Percentiles rank a stretch among this genome's conserved stretches.
Evolutionary conservation across 306 rosid species (phyloP).

Genomic region (Elaeagnus macrophylla): DNA sequence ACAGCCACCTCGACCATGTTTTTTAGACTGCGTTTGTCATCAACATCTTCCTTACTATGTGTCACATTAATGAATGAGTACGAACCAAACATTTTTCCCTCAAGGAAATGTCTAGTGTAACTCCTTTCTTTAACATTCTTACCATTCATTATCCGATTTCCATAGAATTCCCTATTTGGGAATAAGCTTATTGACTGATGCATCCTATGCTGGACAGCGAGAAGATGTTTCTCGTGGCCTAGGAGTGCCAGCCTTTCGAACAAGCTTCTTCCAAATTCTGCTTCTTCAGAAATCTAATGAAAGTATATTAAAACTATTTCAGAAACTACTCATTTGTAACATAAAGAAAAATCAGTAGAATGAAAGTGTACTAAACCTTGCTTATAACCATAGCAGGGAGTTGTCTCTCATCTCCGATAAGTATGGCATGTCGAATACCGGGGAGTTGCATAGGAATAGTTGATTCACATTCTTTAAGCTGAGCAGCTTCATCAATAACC

Average conservation of each 20-base stretch:
- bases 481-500: slow-evolving; percentile 45
- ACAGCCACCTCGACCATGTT: slow-evolving; percentile 43
- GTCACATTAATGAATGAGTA: slow-evolving; percentile 27
- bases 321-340: background rate
- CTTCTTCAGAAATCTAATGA: slow-evolving; percentile 14
- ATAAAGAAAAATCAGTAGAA: background rate
- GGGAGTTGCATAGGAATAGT: slow-evolving; percentile 34
- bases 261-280: slow-evolving; percentile 34
- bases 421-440: slow-evolving; percentile 28
- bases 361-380: slow-evolving; percentile 18
- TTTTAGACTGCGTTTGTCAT: slow-evolving; percentile 10
- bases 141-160: slow-evolving; percentile 12
- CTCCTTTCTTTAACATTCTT: slow-evolving; percentile 13
- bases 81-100: slow-evolving; percentile 18
- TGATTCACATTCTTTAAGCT: slow-evolving; percentile 41
- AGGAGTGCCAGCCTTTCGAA: slow-evolving; percentile 26
- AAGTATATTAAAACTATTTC: background rate
- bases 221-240: slow-evolving; percentile 27
- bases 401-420: slow-evolving; percentile 38
- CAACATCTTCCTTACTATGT: slow-evolving; percentile 21
- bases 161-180: slow-evolving; percentile 29
- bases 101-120: slow-evolving; percentile 11
- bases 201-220: slow-evolving; percentile 33
- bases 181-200: slow-evolving; percentile 35
- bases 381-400: slow-evolving; percentile 36